Evolutionary conservation across 441 rosid species (phyloP).

Genomic region (Arabidopsis lyrata): DNA sequence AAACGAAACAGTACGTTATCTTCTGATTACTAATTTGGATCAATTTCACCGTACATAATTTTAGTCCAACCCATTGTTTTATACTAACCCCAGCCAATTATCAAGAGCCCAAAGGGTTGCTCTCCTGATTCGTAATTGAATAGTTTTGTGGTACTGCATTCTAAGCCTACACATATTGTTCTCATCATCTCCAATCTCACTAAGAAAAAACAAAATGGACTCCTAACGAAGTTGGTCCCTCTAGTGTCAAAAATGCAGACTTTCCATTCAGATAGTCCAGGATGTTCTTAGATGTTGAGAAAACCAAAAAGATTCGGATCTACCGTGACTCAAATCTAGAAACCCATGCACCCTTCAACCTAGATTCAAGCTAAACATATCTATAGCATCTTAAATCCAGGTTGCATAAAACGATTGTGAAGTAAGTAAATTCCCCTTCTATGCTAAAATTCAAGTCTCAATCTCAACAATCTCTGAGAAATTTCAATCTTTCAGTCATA

Average conservation of each 20-base stretch:
- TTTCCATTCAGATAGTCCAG: constrained; percentile 8
- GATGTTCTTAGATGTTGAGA: constrained; percentile 13
- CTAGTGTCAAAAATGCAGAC: not conserved
- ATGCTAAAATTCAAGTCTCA: constrained; percentile 8
- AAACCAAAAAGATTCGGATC: constrained; percentile 38
- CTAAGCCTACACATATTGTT: constrained; percentile 2
- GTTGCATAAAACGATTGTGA: constrained; percentile 14
- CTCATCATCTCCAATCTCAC: constrained; percentile 21
- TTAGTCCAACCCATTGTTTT: constrained; percentile 6
- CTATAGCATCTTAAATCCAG: constrained; percentile 26
- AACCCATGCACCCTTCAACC: constrained; percentile 35
- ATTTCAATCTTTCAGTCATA: constrained; percentile 3
- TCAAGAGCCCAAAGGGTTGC: constrained; percentile 12
- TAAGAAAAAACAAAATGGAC: constrained; percentile 2
- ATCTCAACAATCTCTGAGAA: constrained; percentile 27
- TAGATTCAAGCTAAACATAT: constrained; percentile 1
- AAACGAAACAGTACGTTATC: not conserved
- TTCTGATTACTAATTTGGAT: constrained; percentile 26
- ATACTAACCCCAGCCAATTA: not conserved
- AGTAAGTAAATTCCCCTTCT: not conserved
- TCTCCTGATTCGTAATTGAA: constrained; percentile 1
- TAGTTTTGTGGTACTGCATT: not conserved
- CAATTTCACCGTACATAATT: not conserved
- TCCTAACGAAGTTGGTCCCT: constrained; percentile 13
- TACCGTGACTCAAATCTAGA: constrained; percentile 37